Evolutionary conservation across 139 green algal species (phyloP).

Genomic region (Edaphochlamys debaryana): DNA sequence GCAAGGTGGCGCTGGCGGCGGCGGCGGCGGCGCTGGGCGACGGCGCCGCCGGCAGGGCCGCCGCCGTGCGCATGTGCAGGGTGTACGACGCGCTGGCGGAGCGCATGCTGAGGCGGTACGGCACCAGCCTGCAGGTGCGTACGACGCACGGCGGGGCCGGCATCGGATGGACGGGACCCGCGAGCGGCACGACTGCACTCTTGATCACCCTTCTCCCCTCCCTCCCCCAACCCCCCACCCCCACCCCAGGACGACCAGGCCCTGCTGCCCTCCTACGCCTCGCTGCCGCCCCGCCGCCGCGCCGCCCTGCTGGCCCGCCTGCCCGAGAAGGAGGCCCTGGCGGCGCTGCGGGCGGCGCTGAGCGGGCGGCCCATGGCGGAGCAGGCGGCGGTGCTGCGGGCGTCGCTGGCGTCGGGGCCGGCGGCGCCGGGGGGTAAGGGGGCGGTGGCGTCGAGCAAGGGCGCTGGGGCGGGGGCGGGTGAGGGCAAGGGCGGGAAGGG

Average conservation of each 20-base stretch:
- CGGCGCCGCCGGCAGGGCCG: neutral
- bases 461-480: neutral
- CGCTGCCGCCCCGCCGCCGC: neutral
- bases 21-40: neutral
- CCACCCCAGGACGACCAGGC: conserved; percentile 51
- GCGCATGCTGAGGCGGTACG: conserved; percentile 50
- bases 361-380: neutral
- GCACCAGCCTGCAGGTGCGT: conserved; percentile 28
- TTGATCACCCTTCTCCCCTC: too few relatives aligned
- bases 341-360: neutral
- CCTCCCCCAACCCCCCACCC: too few relatives aligned
- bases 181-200: too few relatives aligned
- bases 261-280: neutral
- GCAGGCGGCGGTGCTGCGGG: neutral
- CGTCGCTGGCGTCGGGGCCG: neutral
- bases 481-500: neutral
- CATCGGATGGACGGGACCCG: too few relatives aligned
- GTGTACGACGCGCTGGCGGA: conserved; percentile 10
- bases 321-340: conserved; percentile 31
- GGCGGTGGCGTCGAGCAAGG: neutral
- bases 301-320: conserved; percentile 27
- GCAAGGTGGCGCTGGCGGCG: neutral
- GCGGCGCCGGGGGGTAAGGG: neutral
- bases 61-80: neutral
- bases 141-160: too few relatives aligned